Conservation (phyloP, 2,329 filamentous ascomycete genomes). For the Penicillium sp. region DNA sequence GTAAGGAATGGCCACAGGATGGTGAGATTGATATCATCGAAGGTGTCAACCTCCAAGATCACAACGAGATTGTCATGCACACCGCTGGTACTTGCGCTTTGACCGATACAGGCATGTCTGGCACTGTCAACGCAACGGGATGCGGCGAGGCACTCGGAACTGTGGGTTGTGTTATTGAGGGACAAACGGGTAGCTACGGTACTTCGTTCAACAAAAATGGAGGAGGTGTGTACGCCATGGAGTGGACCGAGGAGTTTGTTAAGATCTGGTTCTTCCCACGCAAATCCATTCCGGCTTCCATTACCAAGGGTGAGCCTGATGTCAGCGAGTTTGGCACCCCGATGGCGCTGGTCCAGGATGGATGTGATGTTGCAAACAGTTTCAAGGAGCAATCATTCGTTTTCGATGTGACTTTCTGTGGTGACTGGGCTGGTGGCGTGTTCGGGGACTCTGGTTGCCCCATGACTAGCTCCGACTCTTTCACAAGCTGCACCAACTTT, state of each 20-base stretch:
- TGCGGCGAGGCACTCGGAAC: constrained; percentile 47
- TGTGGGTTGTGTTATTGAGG: constrained; percentile 43
- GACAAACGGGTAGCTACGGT: constrained; percentile 50
- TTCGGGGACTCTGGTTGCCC: constrained; percentile 52
- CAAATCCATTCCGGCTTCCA: constrained; percentile 46
- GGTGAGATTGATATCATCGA: constrained; percentile 57
- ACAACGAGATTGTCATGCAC: constrained; percentile 51
- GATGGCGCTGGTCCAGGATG: constrained; percentile 45
- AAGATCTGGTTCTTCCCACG: constrained; percentile 55
- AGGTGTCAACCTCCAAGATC: constrained; percentile 48
- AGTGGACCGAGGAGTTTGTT: constrained; percentile 48
- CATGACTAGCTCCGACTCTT: constrained; percentile 58
- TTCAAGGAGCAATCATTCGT: constrained; percentile 46
- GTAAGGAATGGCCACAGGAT: constrained; percentile 41
- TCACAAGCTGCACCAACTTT: constrained; percentile 69
- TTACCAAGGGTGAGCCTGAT: constrained; percentile 45
- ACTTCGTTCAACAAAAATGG: constrained; percentile 52
- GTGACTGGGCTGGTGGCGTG: constrained; percentile 55
- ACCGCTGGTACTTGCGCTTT: constrained; percentile 48
- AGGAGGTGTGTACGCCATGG: constrained; percentile 53
- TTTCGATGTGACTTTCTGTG: constrained; percentile 57
- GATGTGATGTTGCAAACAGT: constrained; percentile 42
- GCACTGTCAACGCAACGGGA: constrained; percentile 48
- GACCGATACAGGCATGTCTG: constrained; percentile 48
- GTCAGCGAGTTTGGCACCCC: constrained; percentile 49